A percentile compares a stretch with the other conserved stretches of the same genome.
phyloP scores from a whole-genome alignment of 495 filamentous ascomycete species.

The Sabuloglossum arenarium region DNA sequence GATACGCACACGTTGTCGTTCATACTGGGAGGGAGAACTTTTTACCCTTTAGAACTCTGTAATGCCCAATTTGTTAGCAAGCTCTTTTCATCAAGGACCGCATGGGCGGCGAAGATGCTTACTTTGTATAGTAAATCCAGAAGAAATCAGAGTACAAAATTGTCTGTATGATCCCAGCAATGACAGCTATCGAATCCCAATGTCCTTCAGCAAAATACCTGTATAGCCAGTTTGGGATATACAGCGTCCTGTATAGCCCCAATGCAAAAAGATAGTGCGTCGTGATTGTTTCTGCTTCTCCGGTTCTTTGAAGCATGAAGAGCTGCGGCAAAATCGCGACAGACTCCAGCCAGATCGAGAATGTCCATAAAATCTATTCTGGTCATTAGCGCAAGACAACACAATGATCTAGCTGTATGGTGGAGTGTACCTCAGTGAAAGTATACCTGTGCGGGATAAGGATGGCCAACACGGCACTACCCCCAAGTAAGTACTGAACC shows the following conservation, averaged over 20 bases:
- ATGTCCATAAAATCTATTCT: constrained; percentile 75
- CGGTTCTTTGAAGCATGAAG: constrained; percentile 93
- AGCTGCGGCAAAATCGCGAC: constrained; percentile 94
- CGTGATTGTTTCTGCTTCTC: constrained; percentile 94
- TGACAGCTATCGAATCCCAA: constrained; percentile 61
- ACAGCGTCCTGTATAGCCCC: constrained; percentile 73
- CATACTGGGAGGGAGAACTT: constrained; percentile 8
- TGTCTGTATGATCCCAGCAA: constrained; percentile 83
- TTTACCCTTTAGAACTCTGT: constrained; percentile 7
- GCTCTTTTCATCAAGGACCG: too few relatives aligned
- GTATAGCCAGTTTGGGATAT: constrained; percentile 97
- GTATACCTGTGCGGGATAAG: constrained; percentile 71
- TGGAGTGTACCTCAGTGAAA: constrained; percentile 28
- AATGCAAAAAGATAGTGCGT: constrained; percentile 97
- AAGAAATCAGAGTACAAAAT: constrained; percentile 97
- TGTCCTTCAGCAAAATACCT: constrained; percentile 57
- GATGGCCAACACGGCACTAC: constrained; percentile 54
- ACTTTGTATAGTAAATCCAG: constrained; percentile 97
- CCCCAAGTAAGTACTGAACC: constrained; percentile 73
- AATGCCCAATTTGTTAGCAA: not conserved
- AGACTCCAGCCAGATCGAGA: constrained; percentile 91
- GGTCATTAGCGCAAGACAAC: not conserved
- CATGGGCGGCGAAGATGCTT: constrained; percentile 12
- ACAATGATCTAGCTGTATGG: not conserved
- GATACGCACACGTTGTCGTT: not conserved